Conservation (phyloP, 257 asterid species). For the Solanum pinnatisectum region DNA sequence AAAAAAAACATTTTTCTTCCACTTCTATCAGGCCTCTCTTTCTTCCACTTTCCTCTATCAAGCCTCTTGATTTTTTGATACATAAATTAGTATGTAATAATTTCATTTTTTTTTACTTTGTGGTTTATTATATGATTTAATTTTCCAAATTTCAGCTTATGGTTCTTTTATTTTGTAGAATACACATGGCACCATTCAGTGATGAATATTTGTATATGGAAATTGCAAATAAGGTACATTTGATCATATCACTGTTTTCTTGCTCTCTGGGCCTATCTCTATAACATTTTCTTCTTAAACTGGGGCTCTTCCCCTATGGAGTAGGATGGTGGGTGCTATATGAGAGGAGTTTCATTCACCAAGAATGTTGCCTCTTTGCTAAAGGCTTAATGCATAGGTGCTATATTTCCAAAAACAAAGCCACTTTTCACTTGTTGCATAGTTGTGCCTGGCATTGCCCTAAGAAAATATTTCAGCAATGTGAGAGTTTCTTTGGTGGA, state of each 20-base stretch:
- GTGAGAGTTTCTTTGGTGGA: not conserved
- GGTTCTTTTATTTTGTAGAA: slow-evolving; percentile 44
- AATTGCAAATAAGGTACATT: slow-evolving; percentile 82
- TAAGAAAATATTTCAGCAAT: not conserved
- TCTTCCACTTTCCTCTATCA: not conserved
- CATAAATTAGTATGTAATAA: not conserved
- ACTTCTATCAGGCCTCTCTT: not conserved
- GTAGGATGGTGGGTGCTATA: not conserved
- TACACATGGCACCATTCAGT: slow-evolving; percentile 99
- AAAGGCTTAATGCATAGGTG: not conserved
- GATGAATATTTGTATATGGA: slow-evolving; percentile 82
- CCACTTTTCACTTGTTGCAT: not conserved
- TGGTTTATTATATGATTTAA: not conserved
- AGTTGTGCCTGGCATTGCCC: not conserved
- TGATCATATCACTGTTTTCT: not conserved
- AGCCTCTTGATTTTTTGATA: not conserved
- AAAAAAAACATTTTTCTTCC: not conserved
- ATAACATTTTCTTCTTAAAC: not conserved
- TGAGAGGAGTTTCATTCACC: not conserved
- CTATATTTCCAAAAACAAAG: not conserved
- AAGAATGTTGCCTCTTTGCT: not conserved
- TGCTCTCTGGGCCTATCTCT: not conserved
- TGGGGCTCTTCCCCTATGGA: not conserved
- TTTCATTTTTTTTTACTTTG: not conserved
- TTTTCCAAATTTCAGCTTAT: not conserved